A percentile compares a stretch with the other conserved stretches of the same genome.
Evolutionary conservation across 2,329 filamentous ascomycete species (phyloP).

Genomic region (Microdochium trichocladiopsis): DNA sequence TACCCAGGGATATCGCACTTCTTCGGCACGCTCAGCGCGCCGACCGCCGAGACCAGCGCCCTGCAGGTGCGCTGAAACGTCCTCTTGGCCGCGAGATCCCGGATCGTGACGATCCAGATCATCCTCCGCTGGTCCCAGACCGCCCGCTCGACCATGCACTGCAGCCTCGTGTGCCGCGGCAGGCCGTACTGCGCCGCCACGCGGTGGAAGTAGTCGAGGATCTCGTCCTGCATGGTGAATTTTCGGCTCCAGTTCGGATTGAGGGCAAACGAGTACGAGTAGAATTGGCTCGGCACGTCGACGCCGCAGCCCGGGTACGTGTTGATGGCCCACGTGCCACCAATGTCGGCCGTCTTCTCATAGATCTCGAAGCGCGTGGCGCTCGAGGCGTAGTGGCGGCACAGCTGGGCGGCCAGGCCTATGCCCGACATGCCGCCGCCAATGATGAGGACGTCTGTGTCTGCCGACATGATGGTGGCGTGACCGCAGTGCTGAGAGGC

Average conservation of each 20-base stretch:
- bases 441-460: conserved; percentile 39
- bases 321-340: conserved; percentile 31
- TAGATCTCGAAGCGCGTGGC: conserved; percentile 25
- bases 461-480: conserved; percentile 23
- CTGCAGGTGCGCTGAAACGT: not conserved
- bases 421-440: conserved; percentile 40
- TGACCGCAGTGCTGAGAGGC: too few species aligned
- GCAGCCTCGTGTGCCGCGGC: not conserved
- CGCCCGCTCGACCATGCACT: not conserved
- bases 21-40: conserved; percentile 1
- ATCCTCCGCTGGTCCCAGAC: not conserved
- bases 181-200: conserved; percentile 1
- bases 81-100: not conserved
- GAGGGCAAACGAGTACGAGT: conserved; percentile 20
- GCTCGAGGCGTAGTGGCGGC: conserved; percentile 24
- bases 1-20: not conserved
- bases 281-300: conserved; percentile 16
- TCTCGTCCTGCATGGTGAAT: conserved; percentile 5
- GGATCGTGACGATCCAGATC: not conserved
- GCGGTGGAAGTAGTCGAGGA: conserved; percentile 3
- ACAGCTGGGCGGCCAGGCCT: conserved; percentile 35
- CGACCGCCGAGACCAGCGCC: conserved; percentile 1
- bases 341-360: conserved; percentile 23
- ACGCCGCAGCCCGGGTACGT: conserved; percentile 26
- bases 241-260: conserved; percentile 20